Base-by-base conservation (phyloP, 2,329 filamentous ascomycete species). In the Nemania sp. region DNA sequence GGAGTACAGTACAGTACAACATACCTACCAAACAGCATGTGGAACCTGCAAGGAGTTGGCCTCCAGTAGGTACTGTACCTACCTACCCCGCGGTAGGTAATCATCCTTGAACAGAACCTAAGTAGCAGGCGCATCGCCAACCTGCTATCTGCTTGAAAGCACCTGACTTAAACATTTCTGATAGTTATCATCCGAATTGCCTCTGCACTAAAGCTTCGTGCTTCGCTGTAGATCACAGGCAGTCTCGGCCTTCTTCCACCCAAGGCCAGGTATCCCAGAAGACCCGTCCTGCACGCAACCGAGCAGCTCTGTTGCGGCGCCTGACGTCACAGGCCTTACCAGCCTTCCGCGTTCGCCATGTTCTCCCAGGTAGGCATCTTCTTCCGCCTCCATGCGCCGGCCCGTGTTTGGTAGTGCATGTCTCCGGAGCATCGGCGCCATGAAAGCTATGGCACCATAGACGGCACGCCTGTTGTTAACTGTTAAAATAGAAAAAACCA, bases 401-500 rank as follows among this genome's bases (percentile, higher is more conserved):
- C 39, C 26, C 44, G 30, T 41, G 26, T 24, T 28, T 26, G n/a
- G 17, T 28, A 8, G 7, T 12, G 14, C 22, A 12, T 23, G 7
- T 17, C 17, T 26, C 23, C 22, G 2, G n/a, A 3, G 22, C 28
- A 9, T 26, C 23, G 30, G 20, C 24, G 6, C 7, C 15, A 26
- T 37, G 19, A 20, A n/a, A 20, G 12, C 24, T 19, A 41, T 23
- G 6, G 15, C 17, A 19, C 28, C 23, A 22, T 14, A 11, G 22
- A 26, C 23, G 41, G 26, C 28, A 14, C n/a, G 20, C 31, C 15
- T 2, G 31, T 33, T 45, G 41, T 44, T 57, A 15, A 58, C 37
- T 24, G 20, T n/a, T 34, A 12, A 14, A 33, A 55, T 64, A 86
- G 77, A 86, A 92, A 76, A 94, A 94, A 72, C 92, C 93, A 3